Conservation (phyloP, 768 basidiomycete species). For the Neoboletus magnificus region DNA sequence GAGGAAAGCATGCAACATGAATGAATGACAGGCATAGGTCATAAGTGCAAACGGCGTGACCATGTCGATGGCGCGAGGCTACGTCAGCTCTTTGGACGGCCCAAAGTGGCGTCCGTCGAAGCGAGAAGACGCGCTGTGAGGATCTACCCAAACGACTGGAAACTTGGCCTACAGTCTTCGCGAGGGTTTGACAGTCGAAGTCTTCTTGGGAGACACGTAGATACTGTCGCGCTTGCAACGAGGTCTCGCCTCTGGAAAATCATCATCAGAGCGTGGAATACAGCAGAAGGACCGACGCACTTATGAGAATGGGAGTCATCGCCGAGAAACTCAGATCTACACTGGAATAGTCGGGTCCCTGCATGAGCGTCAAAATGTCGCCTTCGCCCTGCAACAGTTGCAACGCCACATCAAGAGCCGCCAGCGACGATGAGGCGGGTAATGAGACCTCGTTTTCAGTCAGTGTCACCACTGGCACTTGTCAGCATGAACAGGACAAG, state of each 20-base stretch:
- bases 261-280: background rate
- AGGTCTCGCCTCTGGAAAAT: conserved; percentile 1
- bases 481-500: background rate
- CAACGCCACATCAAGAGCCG: background rate
- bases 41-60: background rate
- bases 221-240: conserved; percentile 1
- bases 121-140: background rate
- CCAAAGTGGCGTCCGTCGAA: background rate
- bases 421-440: conserved; percentile 2
- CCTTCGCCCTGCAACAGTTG: background rate
- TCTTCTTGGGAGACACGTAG: conserved; percentile 6
- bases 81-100: background rate
- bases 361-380: background rate
- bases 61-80: background rate
- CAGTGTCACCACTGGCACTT: background rate
- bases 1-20: background rate
- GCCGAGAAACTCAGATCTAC: conserved; percentile 3
- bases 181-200: conserved; percentile 11
- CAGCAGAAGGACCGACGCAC: conserved; percentile 2
- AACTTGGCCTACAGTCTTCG: conserved; percentile 15
- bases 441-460: background rate
- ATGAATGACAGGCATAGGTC: background rate
- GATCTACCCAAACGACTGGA: background rate
- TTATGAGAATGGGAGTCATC: background rate
- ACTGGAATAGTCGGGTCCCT: background rate